These are phyloP conservation scores for Diversispora eburnea DNA, from an alignment of 192 early-diverging fungal species.

Conservation along the genomic window DNA sequence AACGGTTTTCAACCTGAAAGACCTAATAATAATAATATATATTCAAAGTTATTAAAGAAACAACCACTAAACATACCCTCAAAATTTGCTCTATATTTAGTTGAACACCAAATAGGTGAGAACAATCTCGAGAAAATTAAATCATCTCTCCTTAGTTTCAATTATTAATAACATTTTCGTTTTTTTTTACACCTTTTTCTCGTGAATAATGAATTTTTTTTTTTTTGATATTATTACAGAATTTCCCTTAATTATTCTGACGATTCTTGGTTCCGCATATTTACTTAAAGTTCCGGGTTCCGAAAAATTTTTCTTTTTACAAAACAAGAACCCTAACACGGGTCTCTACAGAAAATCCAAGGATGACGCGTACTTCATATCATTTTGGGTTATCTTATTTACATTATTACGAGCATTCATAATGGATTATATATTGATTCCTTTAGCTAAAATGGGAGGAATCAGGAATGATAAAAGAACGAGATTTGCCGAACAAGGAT, in stretches of 20 bases:
- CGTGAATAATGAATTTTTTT: not conserved
- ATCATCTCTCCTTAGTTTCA: not conserved
- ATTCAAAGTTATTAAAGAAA: not conserved
- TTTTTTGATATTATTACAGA: not conserved
- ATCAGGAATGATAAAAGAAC: slow-evolving; percentile 38
- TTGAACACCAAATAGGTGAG: slow-evolving; percentile 17
- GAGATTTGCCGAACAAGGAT: slow-evolving; percentile 74
- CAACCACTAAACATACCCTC: not conserved
- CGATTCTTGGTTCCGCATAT: not conserved
- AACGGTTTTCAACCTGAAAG: not conserved
- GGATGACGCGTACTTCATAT: slow-evolving; percentile 59
- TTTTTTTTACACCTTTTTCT: not conserved
- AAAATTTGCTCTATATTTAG: not conserved
- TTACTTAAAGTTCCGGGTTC: slow-evolving; percentile 8
- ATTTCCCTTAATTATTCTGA: slow-evolving; percentile 5
- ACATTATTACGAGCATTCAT: slow-evolving; percentile 57
- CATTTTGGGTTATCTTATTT: slow-evolving; percentile 63
- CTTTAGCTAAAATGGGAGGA: slow-evolving; percentile 39
- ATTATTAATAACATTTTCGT: not conserved
- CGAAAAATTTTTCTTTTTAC: slow-evolving; percentile 40
- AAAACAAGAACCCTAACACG: slow-evolving; percentile 27
- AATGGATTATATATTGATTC: slow-evolving; percentile 51
- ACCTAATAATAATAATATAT: not conserved
- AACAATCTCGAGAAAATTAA: not conserved
- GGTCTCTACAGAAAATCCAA: slow-evolving; percentile 47